Evolutionary conservation across 495 filamentous ascomycete genomes (phyloP), one percentile per base, ranked within the genome.

Genomic region (Ascobolus immersus): DNA sequence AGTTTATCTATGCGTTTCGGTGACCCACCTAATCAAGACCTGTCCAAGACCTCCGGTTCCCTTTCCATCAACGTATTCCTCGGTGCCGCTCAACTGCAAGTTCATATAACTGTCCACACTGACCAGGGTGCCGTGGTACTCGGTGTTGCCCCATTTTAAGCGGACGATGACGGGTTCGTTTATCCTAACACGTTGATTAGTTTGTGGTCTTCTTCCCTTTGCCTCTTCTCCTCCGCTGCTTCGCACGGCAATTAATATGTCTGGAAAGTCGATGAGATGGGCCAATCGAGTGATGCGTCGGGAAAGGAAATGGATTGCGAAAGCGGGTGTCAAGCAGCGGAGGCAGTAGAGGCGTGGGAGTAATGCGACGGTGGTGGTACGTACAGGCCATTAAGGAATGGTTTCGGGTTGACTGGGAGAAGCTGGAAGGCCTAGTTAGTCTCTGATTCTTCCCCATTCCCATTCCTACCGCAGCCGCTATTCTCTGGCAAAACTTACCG

Each of bases 91-190:
- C 33, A 96, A 65, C 55, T 93, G 77, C 40, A 96, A 69, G 58
- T 96, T 96, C 82, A 96, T 92, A 65, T 94, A 96, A 45, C 74
- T 81, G 59, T 96, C 86, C 43, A 91, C 76, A 56, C 66, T 76
- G 44, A 94, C 77, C 35, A 96, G 67, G 28, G 64, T 67, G 43
- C 86, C 86, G 51, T 77, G 79, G 65, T 94, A 96, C 56, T 94
- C 89, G 21, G 79, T 86, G 50, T 91, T 71, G 43, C 79, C 80
- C 86, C 86, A 96, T 63, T 96, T 96, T 19, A 96, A 67, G 43
- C 80, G 77, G 27, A 96, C 72, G 35, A 84, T 60, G 48, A 96
- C 66, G 50, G 81, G 69, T 52, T 80, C 69, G 59, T 89, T 76
- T 60, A 96, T 73, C 35, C 76, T 82, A 47, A n/a, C n/a, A n/a